Evolutionary conservation across 495 filamentous ascomycete genomes (phyloP).

Genomic region (Hypoxylon crocopeplum): DNA sequence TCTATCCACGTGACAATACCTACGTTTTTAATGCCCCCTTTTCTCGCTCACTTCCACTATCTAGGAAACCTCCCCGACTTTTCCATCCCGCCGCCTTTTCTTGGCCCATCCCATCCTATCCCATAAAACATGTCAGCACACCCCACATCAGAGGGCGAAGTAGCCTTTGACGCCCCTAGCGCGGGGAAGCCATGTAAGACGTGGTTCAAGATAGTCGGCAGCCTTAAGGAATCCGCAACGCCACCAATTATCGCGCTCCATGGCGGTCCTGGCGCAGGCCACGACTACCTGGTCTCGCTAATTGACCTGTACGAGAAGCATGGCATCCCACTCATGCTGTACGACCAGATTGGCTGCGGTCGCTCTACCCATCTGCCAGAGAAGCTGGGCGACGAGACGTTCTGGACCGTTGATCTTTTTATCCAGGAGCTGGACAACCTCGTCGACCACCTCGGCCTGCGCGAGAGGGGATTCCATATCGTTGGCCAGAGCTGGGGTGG

Average conservation of each 20-base stretch:
- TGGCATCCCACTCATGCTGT: constrained; percentile 54
- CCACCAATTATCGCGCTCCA: constrained; percentile 40
- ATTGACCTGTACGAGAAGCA: constrained; percentile 35
- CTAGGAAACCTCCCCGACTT: too few species aligned
- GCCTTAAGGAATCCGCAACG: not conserved
- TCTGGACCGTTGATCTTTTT: constrained; percentile 59
- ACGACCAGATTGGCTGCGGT: constrained; percentile 61
- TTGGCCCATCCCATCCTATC: too few species aligned
- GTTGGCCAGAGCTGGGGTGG: constrained; percentile 61
- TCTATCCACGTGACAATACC: too few species aligned
- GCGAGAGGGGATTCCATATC: constrained; percentile 45
- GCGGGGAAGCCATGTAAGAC: constrained; percentile 47
- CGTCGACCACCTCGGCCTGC: constrained; percentile 46
- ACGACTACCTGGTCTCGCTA: constrained; percentile 50
- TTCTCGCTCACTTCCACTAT: too few species aligned
- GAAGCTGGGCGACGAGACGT: constrained; percentile 45
- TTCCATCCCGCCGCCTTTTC: too few species aligned
- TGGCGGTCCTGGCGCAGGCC: constrained; percentile 55
- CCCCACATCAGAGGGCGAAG: constrained; percentile 20
- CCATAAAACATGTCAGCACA: not conserved
- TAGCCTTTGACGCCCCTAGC: constrained; percentile 39
- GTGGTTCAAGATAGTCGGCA: constrained; percentile 44
- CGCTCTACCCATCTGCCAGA: constrained; percentile 52
- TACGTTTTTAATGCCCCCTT: too few species aligned
- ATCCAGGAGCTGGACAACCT: constrained; percentile 57